Conservation (phyloP, 495 filamentous ascomycete species). For the Patellaria atrata region DNA sequence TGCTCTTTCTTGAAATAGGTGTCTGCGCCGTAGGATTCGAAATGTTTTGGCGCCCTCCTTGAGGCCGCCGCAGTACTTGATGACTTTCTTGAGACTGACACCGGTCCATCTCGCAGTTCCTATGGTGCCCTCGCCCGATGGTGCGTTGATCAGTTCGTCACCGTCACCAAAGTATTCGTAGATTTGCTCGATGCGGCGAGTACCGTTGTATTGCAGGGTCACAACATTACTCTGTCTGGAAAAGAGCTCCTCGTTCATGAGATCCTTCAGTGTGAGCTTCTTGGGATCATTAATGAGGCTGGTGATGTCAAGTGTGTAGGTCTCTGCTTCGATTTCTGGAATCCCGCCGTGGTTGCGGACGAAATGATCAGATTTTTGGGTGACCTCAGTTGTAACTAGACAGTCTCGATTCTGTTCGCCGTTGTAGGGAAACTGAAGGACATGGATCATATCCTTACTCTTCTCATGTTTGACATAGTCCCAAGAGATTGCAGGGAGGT, state of each 20-base stretch:
- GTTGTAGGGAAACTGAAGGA: constrained; percentile 58
- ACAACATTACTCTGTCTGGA: constrained; percentile 39
- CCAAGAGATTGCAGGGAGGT: constrained; percentile 43
- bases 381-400: constrained; percentile 38
- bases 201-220: constrained; percentile 56
- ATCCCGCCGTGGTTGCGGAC: constrained; percentile 57
- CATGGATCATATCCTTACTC: constrained; percentile 48
- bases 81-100: constrained; percentile 48
- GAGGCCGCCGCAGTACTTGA: constrained; percentile 51
- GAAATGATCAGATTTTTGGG: constrained; percentile 44
- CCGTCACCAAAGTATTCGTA: constrained; percentile 46
- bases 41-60: constrained; percentile 38
- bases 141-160: constrained; percentile 54
- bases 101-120: constrained; percentile 48
- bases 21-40: constrained; percentile 51
- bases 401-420: constrained; percentile 41
- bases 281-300: constrained; percentile 44
- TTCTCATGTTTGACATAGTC: constrained; percentile 44
- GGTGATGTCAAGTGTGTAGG: constrained; percentile 37
- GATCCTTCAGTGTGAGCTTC: constrained; percentile 37
- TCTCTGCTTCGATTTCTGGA: constrained; percentile 41
- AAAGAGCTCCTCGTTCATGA: constrained; percentile 41
- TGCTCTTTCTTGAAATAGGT: constrained; percentile 53
- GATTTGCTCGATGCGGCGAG: constrained; percentile 54
- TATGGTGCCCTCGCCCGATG: constrained; percentile 51